phyloP scores from a whole-genome alignment of 148 eudicot genomes.

The Beta vulgaris region DNA sequence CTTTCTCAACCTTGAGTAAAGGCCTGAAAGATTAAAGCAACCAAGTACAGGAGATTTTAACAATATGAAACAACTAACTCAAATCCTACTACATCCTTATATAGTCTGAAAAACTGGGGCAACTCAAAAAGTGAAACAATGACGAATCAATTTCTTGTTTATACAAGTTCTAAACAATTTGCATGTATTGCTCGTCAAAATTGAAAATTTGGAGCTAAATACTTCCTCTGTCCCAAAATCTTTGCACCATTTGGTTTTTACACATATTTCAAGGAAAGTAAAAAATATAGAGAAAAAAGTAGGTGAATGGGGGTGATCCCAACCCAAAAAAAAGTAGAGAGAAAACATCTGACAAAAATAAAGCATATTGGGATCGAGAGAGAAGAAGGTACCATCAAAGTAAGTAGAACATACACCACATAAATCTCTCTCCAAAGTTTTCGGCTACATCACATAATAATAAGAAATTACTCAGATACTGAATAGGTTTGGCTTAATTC shows the following conservation, averaged over 20 bases:
- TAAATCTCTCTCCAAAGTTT: not conserved
- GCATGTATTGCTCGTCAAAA: no score
- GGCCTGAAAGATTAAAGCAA: not conserved
- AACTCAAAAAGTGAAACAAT: not conserved
- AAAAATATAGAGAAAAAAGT: no score
- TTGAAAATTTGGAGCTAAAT: no score
- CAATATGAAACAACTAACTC: not conserved
- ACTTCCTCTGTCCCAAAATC: no score
- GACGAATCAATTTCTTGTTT: not conserved
- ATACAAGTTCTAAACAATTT: not conserved
- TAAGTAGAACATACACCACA: no score
- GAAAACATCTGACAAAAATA: no score
- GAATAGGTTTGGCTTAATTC: not conserved
- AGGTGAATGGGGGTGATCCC: no score
- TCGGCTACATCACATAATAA: not conserved
- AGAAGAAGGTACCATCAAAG: no score
- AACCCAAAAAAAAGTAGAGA: no score
- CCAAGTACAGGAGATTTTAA: not conserved
- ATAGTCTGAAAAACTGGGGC: not conserved
- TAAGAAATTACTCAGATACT: not conserved
- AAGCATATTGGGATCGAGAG: no score
- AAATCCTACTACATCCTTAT: not conserved
- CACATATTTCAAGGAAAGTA: no score
- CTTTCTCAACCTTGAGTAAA: not conserved
- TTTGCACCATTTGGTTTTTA: no score